Evolutionary conservation across 225 moss, liverwort and hornwort genomes (phyloP), one percentile per base, ranked within the genome.

Genomic region (Bryum argenteum): DNA sequence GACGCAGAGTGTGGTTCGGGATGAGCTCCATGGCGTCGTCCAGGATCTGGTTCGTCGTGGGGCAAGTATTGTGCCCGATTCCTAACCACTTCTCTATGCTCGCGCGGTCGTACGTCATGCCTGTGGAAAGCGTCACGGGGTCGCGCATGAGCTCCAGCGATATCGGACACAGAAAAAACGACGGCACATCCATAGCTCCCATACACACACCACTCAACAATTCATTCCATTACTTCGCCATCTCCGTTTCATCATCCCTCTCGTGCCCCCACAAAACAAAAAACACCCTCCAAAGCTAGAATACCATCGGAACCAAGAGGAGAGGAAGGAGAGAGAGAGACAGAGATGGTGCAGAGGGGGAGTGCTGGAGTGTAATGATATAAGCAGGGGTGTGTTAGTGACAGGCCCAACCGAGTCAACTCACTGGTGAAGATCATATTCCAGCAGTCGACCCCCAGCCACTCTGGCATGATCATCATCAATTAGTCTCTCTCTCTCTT

Each of bases 21-120:
- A 91, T 91, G 12, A 96, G 80, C 52, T 81, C 68, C 65, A 45
- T 79, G 23, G 82, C 71, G 47, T 65, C 71, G 57, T 88, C 71
- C 50, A 89, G 67, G 15, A 79, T 68, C 77, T 91, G 93, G 80
- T 91, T 96, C 38, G 96, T 96, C 14, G 91, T 88, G 1, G 96
- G 96, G 54, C 96, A 96, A 11, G 90, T 91, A n/a, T 73, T 71
- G 65, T 93, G 88, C 43, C 96, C 96, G 21, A 85, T 82, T 22
- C 80, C 89, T 21, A 96, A 84, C 96, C 96, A 96, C 52, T 83
- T 85, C 83, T 93, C 96, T 10, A 96, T 96, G 54, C 84, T 93
- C 60, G 10, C 79, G 2, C 96, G 80, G 71, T 96, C 96, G 61
- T 91, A 96, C 33, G 90, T 96, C 93, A 93, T 93, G 40, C 96